Evolutionary conservation across 257 asterid genomes (phyloP), one percentile per base, ranked within the genome.

Genomic region (Vinca minor): DNA sequence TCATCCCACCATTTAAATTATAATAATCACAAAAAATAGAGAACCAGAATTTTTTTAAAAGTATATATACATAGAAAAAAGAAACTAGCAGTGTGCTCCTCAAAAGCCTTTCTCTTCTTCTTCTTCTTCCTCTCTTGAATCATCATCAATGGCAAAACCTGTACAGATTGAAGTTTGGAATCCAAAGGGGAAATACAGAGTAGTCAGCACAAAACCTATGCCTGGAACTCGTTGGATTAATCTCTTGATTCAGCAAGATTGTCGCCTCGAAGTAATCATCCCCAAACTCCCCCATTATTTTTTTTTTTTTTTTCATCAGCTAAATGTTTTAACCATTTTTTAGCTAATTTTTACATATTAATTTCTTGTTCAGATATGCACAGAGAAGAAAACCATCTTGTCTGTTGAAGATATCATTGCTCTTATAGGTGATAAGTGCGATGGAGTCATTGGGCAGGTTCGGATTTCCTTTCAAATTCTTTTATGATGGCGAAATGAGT

Each of bases 391-490:
- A 73, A 88, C 96, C 57, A 91, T 91, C 62, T 77, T 91, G 66
- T 91, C 98, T 23, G 96, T 88, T 64, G 96, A 91, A 64, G 98
- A 88, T 55, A 88, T 91, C 72, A 58, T 91, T 67, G 81, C 87
- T 49, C 80, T 88, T 77, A 91, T 91, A 34, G 98, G 96, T 8
- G 76, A 83, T 59, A 83, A 70, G 80, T 91, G 96, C 48, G 86
- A 91, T 79, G 98, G 96, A 68, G 95, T 91, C 77, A 91, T 91
- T 64, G 98, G 98, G 26, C 98, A 91, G 95, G 96, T 91, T 11
- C 56, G 36, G 23, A 25, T n/a, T n/a, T n/a, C n/a, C n/a, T n/a
- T n/a, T n/a, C n/a, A n/a, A n/a, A n/a, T n/a, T n/a, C n/a, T n/a
- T n/a, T n/a, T n/a, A n/a, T n/a, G n/a, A n/a, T n/a, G n/a, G n/a